Evolutionary conservation across 2,329 filamentous ascomycete genomes (phyloP), one percentile per base, ranked within the genome.

Genomic region (Xylaria sp.): DNA sequence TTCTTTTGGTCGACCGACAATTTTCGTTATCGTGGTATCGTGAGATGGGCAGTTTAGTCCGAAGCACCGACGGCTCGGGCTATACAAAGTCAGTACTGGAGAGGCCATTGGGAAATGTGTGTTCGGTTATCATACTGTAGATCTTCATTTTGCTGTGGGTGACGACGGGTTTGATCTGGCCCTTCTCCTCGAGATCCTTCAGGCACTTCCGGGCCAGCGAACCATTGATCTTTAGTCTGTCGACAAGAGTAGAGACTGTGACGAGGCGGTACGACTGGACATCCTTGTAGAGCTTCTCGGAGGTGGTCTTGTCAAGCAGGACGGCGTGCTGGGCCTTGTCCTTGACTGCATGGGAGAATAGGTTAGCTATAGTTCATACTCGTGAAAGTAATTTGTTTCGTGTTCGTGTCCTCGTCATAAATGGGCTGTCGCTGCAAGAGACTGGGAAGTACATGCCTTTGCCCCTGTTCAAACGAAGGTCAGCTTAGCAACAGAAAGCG

Each of bases 291-390:
- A 99, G 94, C 90, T 97, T 97, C 87, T 99, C 96, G 78, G 92
- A 92, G 82, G 92, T 97, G 86, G 88, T 83, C 91, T 99, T 99
- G 90, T 99, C 96, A 87, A 99, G 93, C 82, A 98, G 89, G 86
- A 99, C 96, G 85, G 93, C 93, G 91, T 99, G 96, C 85, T 98
- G 92, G 86, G 96, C 95, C 94, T 99, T 99, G 91, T 99, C 96
- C 96, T 99, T 99, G 89, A 99, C 96, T 79, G 63, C 51, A 73
- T 13, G 42, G 37, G 29, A 47, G 53, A n/a, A 54, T 44, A 66
- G 21, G 71, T 77, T 71, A 78, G 76, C 48, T 51, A 35, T n/a
- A 62, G 59, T 62, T 54, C 50, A 60, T 57, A 12, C 8, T 35
- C n/a, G 40, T n/a, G 10, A 50, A 47, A 5, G 25, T 23, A 48